Evolutionary conservation across 257 asterid genomes (phyloP).

Genomic region (Parsonsia alboflavescens): DNA sequence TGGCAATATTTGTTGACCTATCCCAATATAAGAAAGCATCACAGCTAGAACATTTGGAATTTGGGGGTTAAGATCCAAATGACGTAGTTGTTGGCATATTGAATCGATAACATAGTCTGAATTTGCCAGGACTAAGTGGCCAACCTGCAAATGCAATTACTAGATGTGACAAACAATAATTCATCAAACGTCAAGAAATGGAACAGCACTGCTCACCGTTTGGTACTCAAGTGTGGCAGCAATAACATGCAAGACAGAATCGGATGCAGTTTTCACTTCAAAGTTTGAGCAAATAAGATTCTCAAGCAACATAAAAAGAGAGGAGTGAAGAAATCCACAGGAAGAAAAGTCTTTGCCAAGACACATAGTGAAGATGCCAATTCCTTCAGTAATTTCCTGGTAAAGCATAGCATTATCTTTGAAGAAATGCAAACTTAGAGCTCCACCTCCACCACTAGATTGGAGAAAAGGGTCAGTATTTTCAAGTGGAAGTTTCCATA

Average conservation of each 20-base stretch:
- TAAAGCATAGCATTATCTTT: conserved; percentile 83
- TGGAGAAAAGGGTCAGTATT: conserved; percentile 42
- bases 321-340: conserved; percentile 88
- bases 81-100: conserved; percentile 82
- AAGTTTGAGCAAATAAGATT: conserved; percentile 81
- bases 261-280: conserved; percentile 74
- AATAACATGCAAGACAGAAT: conserved; percentile 60
- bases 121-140: conserved; percentile 82
- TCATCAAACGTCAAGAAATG: conserved; percentile 20
- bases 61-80: conserved; percentile 86
- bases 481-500: conserved; percentile 87
- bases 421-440: conserved; percentile 53
- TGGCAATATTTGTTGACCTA: conserved; percentile 84
- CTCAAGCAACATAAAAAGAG: conserved; percentile 84
- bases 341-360: conserved; percentile 71
- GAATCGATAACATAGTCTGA: conserved; percentile 92
- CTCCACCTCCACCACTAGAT: conserved; percentile 44
- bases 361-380: conserved; percentile 69
- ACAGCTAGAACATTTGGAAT: conserved; percentile 91
- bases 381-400: conserved; percentile 90
- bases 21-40: conserved; percentile 81
- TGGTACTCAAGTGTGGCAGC: conserved; percentile 62
- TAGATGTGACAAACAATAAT: conserved; percentile 13
- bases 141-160: conserved; percentile 63
- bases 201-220: conserved; percentile 56